Base-by-base conservation (phyloP, 352 stramenopile genomes). In the Phytopythium mirpurense region DNA sequence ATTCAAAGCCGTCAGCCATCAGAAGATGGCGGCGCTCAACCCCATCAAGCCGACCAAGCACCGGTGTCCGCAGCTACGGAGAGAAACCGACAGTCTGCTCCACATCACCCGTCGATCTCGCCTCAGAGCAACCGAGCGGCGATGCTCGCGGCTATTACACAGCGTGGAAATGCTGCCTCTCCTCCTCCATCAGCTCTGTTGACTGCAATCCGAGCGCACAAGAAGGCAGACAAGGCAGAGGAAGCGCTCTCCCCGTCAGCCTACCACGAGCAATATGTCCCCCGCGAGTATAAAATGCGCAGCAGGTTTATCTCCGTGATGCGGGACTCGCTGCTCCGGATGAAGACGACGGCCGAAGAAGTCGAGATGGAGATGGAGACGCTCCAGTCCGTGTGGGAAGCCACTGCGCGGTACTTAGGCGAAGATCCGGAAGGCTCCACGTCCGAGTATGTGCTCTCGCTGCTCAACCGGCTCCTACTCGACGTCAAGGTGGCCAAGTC, bases 401-500 rank as follows among this genome's bases (percentile, higher is more conserved):
- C 66, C 15, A 87, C 72, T 1, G 78, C 79, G 32, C 45, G 70
- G 15, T 93, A 93, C 60, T 43, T 93, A 15, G 82, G 79, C 3
- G 82, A 93, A 70, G 69, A 83, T 26, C 57, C 74, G 14, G 54
- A 52, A 4, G 62, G 57, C 2, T 85, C 74, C 16, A 83, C 79
- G 16, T 90, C 82, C 8, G 78, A 90, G 43, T 90, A 90, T 48
- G 75, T 84, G 0, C 73, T 90, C 15, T 68, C 62, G 9, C 57
- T 93, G 2, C 54, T 93, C 11, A 77, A 93, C 56, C 70, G 79
- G 11, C 90, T 93, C 51, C 55, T 87, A 19, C 51, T 93, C 14
- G 82, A 93, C 48, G 78, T 93, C 26, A 88, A 87, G 53, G 74
- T 90, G 8, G 76, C 76, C 5, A 86, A 86, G 37, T 66, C 68